These are phyloP conservation scores for Pseudocercospora fuligena DNA, from an alignment of 2,329 filamentous ascomycete genomes.

Conservation along the genomic window DNA sequence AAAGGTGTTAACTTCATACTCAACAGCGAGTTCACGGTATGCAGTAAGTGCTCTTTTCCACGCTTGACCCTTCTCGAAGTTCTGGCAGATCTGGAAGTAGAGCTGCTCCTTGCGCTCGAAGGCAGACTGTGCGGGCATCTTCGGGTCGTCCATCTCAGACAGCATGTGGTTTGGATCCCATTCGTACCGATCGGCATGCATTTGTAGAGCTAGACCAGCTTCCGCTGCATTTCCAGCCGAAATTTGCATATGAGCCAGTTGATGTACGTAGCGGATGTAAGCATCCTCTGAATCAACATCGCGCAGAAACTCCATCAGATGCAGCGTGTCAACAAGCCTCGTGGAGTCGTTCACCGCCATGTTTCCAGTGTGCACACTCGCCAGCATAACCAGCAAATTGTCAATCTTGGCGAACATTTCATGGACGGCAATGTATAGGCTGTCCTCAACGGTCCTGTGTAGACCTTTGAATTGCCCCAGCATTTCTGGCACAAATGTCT, in stretches of 20 bases:
- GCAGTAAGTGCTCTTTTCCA: conserved; percentile 87
- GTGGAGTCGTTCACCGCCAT: conserved; percentile 68
- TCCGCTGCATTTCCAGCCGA: conserved; percentile 80
- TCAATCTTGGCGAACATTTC: conserved; percentile 84
- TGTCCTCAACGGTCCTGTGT: conserved; percentile 68
- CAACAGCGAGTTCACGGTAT: conserved; percentile 87
- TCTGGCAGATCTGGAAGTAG: conserved; percentile 92
- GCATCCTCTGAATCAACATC: conserved; percentile 98
- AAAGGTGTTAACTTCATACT: conserved; percentile 88
- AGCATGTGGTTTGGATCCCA: conserved; percentile 78
- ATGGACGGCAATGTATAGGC: conserved; percentile 75
- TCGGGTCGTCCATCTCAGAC: conserved; percentile 70
- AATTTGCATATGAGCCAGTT: conserved; percentile 78
- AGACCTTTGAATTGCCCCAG: conserved; percentile 78
- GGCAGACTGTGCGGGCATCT: conserved; percentile 79
- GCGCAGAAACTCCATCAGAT: conserved; percentile 93
- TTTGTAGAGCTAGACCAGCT: conserved; percentile 82
- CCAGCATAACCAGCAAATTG: conserved; percentile 86
- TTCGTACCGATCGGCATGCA: conserved; percentile 90
- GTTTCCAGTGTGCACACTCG: conserved; percentile 83
- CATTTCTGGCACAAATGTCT: conserved; percentile 87
- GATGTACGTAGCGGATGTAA: conserved; percentile 93
- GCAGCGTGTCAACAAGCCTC: conserved; percentile 83
- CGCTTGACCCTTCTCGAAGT: conserved; percentile 91
- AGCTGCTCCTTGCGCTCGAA: conserved; percentile 93